Evolutionary conservation across 352 stramenopile genomes (phyloP), one percentile per base, ranked within the genome.

Genomic region (Phytophthora pistaciae): DNA sequence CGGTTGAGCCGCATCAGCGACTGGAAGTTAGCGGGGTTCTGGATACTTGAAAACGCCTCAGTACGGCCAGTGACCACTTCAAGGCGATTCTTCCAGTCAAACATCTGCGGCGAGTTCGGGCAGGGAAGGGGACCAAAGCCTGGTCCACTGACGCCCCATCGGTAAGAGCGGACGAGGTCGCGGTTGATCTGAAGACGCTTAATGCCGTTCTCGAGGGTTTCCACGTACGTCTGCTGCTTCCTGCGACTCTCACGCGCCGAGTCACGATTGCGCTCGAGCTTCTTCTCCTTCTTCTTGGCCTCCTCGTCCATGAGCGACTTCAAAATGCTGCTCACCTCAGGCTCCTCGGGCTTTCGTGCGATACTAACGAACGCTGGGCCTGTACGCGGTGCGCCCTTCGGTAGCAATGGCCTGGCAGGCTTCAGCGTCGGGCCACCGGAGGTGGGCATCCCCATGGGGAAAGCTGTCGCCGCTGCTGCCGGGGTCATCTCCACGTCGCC

Each of bases 281-380:
- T 96, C 65, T 95, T 95, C 64, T 94, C 88, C 59, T 95, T 95
- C 64, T 96, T 96, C 74, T 95, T 93, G 31, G 90, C 87, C 65
- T 96, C 88, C 70, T 96, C 90, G 11, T 94, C 78, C 84, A 96
- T 93, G 1, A 96, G 80, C 44, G 85, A 91, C 66, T 95, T 91
- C n/a, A 96, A 74, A 62, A 96, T 95, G 56, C 81, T 93, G 72
- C 88, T 95, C 58, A 95, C 85, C 50, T 91, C 84, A 0, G 88
- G 87, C 56, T 94, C 83, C 33, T 94, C 88, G 0, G 90, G 90
- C 60, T 95, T 95, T 23, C 87, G 79, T 5, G 90, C 90, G 46
- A 96, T 94, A 60, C 59, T 93, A 16, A 96, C 88, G 56, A 95
- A 94, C 10, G 74, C 80, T 20, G 80, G 69, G 7, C 71, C 78